A percentile compares a stretch with the other conserved stretches of the same genome.
Conservation (phyloP, 768 basidiomycete genomes). For the Lyophyllum atratum region DNA sequence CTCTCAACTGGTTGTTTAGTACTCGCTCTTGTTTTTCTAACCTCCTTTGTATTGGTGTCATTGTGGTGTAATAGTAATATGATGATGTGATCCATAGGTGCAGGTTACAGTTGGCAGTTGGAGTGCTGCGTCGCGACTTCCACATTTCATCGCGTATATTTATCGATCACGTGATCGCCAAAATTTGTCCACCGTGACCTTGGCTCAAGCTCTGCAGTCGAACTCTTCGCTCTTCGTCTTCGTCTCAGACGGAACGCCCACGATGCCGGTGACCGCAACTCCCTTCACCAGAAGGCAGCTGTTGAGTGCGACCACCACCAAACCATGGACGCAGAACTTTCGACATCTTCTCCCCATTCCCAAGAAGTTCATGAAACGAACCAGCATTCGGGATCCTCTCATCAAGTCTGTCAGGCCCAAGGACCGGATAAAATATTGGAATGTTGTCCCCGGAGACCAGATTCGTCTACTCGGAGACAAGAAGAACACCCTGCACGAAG, state of each 20-base stretch:
- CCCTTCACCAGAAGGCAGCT: slow-evolving; percentile 38
- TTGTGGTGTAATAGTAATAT: not conserved
- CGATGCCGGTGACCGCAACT: slow-evolving; percentile 31
- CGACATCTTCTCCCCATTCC: slow-evolving; percentile 66
- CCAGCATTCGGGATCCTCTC: slow-evolving; percentile 43
- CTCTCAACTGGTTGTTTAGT: not conserved
- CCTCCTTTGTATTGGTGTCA: not conserved
- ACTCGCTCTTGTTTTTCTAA: not conserved
- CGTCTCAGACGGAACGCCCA: not conserved
- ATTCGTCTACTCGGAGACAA: slow-evolving; percentile 71
- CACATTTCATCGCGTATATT: not conserved
- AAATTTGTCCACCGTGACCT: slow-evolving; percentile 9
- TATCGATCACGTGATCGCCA: slow-evolving; percentile 3
- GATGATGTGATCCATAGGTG: not conserved
- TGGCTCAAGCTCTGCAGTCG: no score
- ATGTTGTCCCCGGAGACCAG: slow-evolving; percentile 82
- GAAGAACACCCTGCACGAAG: slow-evolving; percentile 62
- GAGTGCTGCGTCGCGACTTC: not conserved
- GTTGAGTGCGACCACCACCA: slow-evolving; percentile 48
- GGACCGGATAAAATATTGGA: slow-evolving; percentile 85
- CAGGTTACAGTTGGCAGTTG: not conserved
- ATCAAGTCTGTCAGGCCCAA: slow-evolving; percentile 59
- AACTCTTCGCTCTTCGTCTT: not conserved
- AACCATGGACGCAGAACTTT: slow-evolving; percentile 65
- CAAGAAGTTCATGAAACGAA: slow-evolving; percentile 49